Evolutionary conservation across 768 basidiomycete species (phyloP).

Genomic region (Suillus subluteus): DNA sequence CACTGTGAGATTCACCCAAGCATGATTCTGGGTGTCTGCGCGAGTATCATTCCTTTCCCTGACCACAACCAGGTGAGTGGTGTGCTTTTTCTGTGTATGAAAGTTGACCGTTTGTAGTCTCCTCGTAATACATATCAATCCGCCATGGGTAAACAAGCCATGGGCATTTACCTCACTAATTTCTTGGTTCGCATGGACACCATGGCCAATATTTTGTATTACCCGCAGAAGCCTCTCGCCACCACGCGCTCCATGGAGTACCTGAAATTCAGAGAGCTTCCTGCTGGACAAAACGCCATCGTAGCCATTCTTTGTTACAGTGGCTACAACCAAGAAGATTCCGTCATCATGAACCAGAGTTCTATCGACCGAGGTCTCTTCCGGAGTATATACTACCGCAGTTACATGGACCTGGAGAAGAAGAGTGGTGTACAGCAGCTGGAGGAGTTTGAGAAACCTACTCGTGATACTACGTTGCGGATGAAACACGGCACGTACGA

Average conservation of each 20-base stretch:
- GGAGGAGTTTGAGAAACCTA: constrained; percentile 97
- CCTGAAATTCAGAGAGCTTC: constrained; percentile 96
- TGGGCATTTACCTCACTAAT: constrained; percentile 98
- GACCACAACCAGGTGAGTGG: constrained; percentile 93
- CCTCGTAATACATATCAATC: constrained; percentile 99
- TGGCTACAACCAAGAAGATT: constrained; percentile 99
- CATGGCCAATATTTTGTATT: constrained; percentile 99
- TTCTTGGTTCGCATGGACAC: constrained; percentile 99
- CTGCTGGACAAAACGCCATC: constrained; percentile 98
- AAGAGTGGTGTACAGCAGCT: constrained; percentile 89
- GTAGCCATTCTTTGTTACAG: constrained; percentile 99
- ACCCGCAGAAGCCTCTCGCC: constrained; percentile 98
- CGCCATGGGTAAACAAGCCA: constrained; percentile 99
- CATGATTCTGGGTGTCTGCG: constrained; percentile 99
- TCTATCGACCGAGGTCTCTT: constrained; percentile 98
- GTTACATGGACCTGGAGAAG: constrained; percentile 99
- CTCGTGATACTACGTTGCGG: constrained; percentile 87
- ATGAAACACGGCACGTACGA: constrained; percentile 99
- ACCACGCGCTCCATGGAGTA: constrained; percentile 99
- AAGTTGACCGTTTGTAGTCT: constrained; percentile 55
- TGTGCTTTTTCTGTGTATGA: constrained; percentile 2
- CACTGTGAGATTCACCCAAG: constrained; percentile 99
- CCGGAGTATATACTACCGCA: constrained; percentile 97
- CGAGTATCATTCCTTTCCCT: constrained; percentile 99
- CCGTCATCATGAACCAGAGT: constrained; percentile 99